A percentile compares a stretch with the other conserved stretches of the same genome.
Conservation (phyloP, 306 rosid genomes). For the Acacia acuminata region DNA sequence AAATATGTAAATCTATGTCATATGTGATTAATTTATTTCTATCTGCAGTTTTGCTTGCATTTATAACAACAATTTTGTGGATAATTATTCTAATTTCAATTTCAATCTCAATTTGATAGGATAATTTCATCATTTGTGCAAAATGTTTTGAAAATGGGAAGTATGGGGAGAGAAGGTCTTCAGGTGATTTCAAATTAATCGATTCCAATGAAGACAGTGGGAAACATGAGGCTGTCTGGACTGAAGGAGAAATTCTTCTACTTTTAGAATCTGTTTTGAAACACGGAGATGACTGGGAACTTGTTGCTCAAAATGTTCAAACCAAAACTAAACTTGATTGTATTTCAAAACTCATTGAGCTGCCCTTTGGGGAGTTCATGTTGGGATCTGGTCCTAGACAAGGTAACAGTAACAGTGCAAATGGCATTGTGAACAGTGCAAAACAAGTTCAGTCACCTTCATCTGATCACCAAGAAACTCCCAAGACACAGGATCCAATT, state of each 20-base stretch:
- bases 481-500: conserved; percentile 45
- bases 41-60: conserved; percentile 4
- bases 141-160: conserved; percentile 72
- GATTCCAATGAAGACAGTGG: conserved; percentile 48
- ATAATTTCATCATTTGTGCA: conserved; percentile 51
- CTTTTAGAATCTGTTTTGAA: conserved; percentile 92
- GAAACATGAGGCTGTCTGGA: conserved; percentile 62
- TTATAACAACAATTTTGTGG: background rate
- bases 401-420: conserved; percentile 35
- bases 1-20: background rate
- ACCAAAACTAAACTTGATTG: conserved; percentile 84
- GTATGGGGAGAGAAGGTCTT: conserved; percentile 68
- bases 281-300: conserved; percentile 97
- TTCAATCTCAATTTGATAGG: conserved; percentile 53
- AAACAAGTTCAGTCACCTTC: conserved; percentile 46
- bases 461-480: conserved; percentile 50
- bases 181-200: conserved; percentile 54
- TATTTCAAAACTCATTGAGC: conserved; percentile 76
- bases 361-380: conserved; percentile 83
- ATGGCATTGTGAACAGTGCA: conserved; percentile 40
- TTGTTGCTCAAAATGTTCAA: conserved; percentile 74
- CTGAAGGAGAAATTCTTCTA: conserved; percentile 81
- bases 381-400: conserved; percentile 53
- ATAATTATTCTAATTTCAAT: conserved; percentile 29
- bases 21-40: background rate